A percentile compares a stretch with the other conserved stretches of the same genome.
Evolutionary conservation across 2,329 filamentous ascomycete genomes (phyloP).

Genomic region (Chalara sp.): DNA sequence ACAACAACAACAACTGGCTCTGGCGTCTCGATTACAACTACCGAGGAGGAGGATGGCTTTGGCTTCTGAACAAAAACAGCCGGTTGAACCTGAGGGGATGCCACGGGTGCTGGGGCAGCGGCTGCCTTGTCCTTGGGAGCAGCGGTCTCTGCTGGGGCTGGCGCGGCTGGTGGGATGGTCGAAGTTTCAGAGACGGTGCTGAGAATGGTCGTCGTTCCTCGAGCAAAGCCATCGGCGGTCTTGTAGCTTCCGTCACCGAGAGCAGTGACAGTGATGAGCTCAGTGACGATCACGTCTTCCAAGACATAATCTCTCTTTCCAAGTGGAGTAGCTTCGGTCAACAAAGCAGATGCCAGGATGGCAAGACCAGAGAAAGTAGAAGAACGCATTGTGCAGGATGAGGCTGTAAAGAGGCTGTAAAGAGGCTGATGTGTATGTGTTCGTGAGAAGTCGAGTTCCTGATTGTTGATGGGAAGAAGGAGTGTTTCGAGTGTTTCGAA

Average conservation of each 20-base stretch:
- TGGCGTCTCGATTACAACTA: slow-evolving; percentile 1
- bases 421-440: not conserved
- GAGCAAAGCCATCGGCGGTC: slow-evolving; percentile 13
- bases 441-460: not conserved
- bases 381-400: slow-evolving; percentile 18
- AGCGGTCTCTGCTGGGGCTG: not conserved
- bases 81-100: not conserved
- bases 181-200: slow-evolving; percentile 9
- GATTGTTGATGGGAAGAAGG: too few species aligned
- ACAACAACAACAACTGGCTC: not conserved
- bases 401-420: not conserved
- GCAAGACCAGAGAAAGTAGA: slow-evolving; percentile 18
- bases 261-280: slow-evolving; percentile 17
- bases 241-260: slow-evolving; percentile 13
- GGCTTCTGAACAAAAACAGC: slow-evolving; percentile 6
- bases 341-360: slow-evolving; percentile 24
- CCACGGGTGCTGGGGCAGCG: not conserved
- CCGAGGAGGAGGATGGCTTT: not conserved
- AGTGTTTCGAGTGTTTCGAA: too few species aligned
- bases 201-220: slow-evolving; percentile 14
- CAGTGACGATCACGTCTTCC: slow-evolving; percentile 17
- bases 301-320: slow-evolving; percentile 17
- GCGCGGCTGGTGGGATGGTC: not conserved
- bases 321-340: slow-evolving; percentile 22
- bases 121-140: not conserved